Conservation (phyloP, 257 asterid genomes). For the Vinca minor region DNA sequence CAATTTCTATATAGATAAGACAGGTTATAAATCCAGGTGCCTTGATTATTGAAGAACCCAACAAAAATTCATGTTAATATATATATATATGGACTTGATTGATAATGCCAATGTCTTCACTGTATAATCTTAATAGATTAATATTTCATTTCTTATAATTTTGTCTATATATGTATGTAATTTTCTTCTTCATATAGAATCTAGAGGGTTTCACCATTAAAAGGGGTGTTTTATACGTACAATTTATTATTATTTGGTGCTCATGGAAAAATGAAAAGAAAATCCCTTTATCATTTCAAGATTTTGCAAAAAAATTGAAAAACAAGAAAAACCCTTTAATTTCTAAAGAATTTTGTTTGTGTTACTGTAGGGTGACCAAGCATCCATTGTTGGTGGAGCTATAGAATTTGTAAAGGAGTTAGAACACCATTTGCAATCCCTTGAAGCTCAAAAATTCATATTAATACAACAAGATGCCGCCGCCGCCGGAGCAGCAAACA, state of each 20-base stretch:
- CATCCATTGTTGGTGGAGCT: slow-evolving; percentile 94
- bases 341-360: neutral
- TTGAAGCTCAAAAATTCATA: slow-evolving; percentile 58
- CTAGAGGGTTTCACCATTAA: neutral
- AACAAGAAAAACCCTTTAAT: neutral
- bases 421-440: slow-evolving; percentile 79
- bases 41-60: slow-evolving; percentile 12
- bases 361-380: slow-evolving; percentile 78
- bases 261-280: neutral
- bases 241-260: neutral
- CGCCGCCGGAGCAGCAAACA: neutral
- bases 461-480: slow-evolving; percentile 21
- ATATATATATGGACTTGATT: neutral
- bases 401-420: slow-evolving; percentile 89
- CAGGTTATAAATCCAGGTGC: slow-evolving; percentile 5
- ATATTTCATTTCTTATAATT: neutral
- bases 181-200: slow-evolving; percentile 11
- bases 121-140: neutral
- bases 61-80: neutral
- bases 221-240: neutral
- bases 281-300: neutral
- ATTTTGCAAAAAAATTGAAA: too few relatives aligned
- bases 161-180: slow-evolving; percentile 15
- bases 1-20: slow-evolving; percentile 1
- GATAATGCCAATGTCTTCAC: neutral